phyloP scores from a whole-genome alignment of 1,139 yeast species.

The Pichia sp. region DNA sequence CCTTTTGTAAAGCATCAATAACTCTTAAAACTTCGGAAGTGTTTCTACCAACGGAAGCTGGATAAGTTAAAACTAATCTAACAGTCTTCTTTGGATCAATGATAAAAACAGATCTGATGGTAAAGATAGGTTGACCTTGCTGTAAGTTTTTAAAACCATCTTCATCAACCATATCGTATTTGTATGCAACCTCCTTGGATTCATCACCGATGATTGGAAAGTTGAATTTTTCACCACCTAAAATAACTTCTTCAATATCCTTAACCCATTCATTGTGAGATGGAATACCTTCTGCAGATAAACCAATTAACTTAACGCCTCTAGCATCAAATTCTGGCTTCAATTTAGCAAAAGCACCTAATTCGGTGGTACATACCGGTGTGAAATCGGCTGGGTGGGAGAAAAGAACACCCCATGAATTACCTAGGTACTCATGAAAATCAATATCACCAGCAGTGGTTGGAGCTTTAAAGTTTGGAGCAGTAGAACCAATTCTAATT shows the following conservation, averaged over 20 bases:
- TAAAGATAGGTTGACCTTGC: conserved; percentile 52
- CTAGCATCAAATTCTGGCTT: conserved; percentile 78
- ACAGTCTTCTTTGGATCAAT: conserved; percentile 84
- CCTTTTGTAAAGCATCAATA: conserved; percentile 74
- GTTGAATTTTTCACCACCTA: conserved; percentile 56
- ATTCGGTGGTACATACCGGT: conserved; percentile 91
- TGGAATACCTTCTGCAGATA: conserved; percentile 73
- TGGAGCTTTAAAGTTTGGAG: conserved; percentile 78
- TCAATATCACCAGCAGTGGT: conserved; percentile 68
- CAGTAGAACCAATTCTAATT: conserved; percentile 56
- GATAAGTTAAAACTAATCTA: conserved; percentile 76
- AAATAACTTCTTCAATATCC: conserved; percentile 74
- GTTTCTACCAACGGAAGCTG: conserved; percentile 90
- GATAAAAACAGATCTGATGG: conserved; percentile 82
- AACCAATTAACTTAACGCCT: conserved; percentile 76
- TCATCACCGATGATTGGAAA: conserved; percentile 89
- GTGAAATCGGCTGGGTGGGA: conserved; percentile 95
- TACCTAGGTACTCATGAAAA: conserved; percentile 76
- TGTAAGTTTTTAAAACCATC: conserved; percentile 74
- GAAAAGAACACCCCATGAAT: conserved; percentile 77
- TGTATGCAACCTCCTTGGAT: conserved; percentile 69
- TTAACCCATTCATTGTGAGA: conserved; percentile 77
- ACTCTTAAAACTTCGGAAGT: conserved; percentile 82
- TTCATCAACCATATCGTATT: conserved; percentile 88
- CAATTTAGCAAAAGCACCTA: conserved; percentile 83